These are phyloP conservation scores for Cerioporus squamosus DNA, from an alignment of 1,284 basidiomycete genomes.

Conservation along the genomic window DNA sequence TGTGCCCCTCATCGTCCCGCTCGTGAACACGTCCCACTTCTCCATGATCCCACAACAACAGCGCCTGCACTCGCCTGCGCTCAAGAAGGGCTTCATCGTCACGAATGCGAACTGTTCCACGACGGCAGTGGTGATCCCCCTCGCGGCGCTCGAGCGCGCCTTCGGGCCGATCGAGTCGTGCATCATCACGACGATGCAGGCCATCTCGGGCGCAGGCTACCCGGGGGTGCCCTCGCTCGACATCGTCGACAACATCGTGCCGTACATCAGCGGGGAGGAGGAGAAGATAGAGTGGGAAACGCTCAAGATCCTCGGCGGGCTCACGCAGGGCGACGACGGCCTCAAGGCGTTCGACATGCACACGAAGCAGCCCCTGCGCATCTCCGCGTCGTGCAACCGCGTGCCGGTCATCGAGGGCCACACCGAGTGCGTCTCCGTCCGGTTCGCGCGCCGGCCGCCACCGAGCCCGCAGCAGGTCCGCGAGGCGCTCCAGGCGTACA, in stretches of 20 bases:
- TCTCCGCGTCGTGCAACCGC: conserved; percentile 72
- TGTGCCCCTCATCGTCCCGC: conserved; percentile 97
- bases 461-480: conserved; percentile 90
- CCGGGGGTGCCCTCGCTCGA: conserved; percentile 92
- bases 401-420: conserved; percentile 89
- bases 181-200: conserved; percentile 96
- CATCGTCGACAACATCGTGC: conserved; percentile 96
- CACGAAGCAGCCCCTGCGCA: conserved; percentile 74
- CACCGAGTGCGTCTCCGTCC: conserved; percentile 88
- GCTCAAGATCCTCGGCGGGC: conserved; percentile 92
- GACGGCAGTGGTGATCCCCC: conserved; percentile 91
- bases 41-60: conserved; percentile 87
- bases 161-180: conserved; percentile 94
- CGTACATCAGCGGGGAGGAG: conserved; percentile 94
- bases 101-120: conserved; percentile 99
- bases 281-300: conserved; percentile 99
- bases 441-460: conserved; percentile 81
- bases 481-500: conserved; percentile 79
- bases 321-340: conserved; percentile 59
- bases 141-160: conserved; percentile 88
- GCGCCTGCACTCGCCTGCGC: conserved; percentile 66
- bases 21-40: conserved; percentile 92
- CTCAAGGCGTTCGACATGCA: conserved; percentile 85
- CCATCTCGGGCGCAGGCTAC: conserved; percentile 97
- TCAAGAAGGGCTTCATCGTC: conserved; percentile 92